Evolutionary conservation across 495 filamentous ascomycete species (phyloP).

Genomic region (Friedmanniomyces simplex): DNA sequence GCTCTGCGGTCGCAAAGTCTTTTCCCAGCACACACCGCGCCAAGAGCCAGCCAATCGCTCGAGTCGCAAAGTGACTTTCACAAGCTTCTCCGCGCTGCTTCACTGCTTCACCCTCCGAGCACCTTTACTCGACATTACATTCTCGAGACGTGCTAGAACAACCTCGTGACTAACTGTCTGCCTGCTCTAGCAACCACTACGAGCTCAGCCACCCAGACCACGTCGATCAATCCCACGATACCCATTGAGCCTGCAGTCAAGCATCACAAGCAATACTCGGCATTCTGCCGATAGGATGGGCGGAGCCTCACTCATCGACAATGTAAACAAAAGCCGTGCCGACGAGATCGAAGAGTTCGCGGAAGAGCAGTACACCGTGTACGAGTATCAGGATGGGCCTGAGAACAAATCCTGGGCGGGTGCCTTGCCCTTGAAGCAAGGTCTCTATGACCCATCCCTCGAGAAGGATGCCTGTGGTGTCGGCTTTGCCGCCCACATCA

Average conservation of each 20-base stretch:
- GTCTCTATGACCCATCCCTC: constrained; percentile 88
- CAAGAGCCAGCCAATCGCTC: too few relatives aligned
- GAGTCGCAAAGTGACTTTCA: neutral
- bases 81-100: neutral
- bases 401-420: constrained; percentile 93
- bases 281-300: constrained; percentile 51
- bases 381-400: constrained; percentile 71
- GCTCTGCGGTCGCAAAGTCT: too few relatives aligned
- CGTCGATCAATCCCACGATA: neutral
- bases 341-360: constrained; percentile 38
- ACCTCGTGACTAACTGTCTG: neutral
- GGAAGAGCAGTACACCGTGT: constrained; percentile 52
- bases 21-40: too few relatives aligned
- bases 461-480: constrained; percentile 99
- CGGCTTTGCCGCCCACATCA: constrained; percentile 97
- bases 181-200: neutral
- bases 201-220: neutral
- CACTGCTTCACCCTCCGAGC: neutral
- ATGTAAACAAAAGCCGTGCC: constrained; percentile 50
- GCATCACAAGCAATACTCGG: constrained; percentile 19
- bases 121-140: neutral
- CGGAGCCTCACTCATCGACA: constrained; percentile 48
- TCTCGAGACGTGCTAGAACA: too few relatives aligned
- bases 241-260: neutral
- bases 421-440: constrained; percentile 91